Conservation (phyloP, 1,284 basidiomycete genomes). For the Rhodotorula sp. region DNA sequence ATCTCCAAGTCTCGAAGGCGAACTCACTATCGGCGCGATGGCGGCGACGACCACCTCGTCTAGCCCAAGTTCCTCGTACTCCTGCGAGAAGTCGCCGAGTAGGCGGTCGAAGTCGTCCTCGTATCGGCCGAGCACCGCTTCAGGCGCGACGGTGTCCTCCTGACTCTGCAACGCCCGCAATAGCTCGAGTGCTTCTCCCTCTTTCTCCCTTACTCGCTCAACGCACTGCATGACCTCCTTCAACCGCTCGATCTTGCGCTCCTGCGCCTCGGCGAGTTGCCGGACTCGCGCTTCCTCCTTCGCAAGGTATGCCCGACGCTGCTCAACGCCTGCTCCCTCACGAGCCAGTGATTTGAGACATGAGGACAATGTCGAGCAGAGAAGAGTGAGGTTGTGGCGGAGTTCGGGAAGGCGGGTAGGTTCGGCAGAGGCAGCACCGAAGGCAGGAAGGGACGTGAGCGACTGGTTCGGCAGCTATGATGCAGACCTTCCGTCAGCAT, state of each 20-base stretch:
- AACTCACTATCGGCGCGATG: constrained; percentile 68
- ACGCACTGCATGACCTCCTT: constrained; percentile 23
- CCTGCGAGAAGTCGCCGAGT: constrained; percentile 65
- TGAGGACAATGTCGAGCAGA: constrained; percentile 73
- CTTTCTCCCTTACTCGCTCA: constrained; percentile 20
- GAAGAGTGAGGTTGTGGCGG: constrained; percentile 86
- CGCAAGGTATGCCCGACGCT: constrained; percentile 69
- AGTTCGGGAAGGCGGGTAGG: constrained; percentile 87
- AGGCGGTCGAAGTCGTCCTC: constrained; percentile 68
- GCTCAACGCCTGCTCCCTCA: constrained; percentile 79
- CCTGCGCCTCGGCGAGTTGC: constrained; percentile 58
- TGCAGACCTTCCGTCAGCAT: constrained; percentile 2
- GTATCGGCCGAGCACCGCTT: constrained; percentile 68
- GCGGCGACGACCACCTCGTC: constrained; percentile 93
- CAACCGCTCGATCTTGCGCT: constrained; percentile 26
- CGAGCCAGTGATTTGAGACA: constrained; percentile 82
- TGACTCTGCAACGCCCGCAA: background rate
- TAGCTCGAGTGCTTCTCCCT: constrained; percentile 18
- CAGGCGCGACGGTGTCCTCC: constrained; percentile 42
- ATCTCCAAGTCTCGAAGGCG: constrained; percentile 17
- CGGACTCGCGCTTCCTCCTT: constrained; percentile 68
- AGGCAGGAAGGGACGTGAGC: constrained; percentile 26
- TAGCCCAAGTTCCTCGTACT: constrained; percentile 73
- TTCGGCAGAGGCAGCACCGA: constrained; percentile 57
- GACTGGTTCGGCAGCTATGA: constrained; percentile 29